Evolutionary conservation across 352 stramenopile genomes (phyloP).

Genomic region (Pythium oligandrum): DNA sequence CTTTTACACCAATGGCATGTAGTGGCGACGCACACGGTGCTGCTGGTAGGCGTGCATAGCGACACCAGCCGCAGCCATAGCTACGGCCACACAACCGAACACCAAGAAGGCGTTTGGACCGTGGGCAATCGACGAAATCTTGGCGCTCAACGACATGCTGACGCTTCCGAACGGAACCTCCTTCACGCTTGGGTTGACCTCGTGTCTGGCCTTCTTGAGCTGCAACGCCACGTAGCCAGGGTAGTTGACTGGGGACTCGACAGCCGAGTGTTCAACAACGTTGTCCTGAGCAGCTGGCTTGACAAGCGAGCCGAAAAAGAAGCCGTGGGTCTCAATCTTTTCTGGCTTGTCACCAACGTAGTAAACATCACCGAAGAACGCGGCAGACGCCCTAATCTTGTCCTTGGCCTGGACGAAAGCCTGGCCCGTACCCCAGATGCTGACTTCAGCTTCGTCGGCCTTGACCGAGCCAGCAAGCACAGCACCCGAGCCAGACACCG

Average conservation of each 20-base stretch:
- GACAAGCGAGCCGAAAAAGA: too few species aligned
- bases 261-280: not conserved
- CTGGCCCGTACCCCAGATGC: conserved; percentile 37
- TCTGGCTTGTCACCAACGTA: conserved; percentile 3
- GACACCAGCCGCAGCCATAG: conserved; percentile 34
- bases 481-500: conserved; percentile 39
- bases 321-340: not conserved
- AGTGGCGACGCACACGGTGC: conserved; percentile 44
- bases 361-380: conserved; percentile 4
- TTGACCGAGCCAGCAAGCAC: conserved; percentile 44
- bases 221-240: not conserved
- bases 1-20: conserved; percentile 41
- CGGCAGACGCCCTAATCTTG: not conserved
- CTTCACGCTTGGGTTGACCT: conserved; percentile 30
- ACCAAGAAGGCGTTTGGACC: conserved; percentile 28
- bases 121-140: conserved; percentile 17
- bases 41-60: conserved; percentile 37
- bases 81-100: conserved; percentile 29
- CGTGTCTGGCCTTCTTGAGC: conserved; percentile 20
- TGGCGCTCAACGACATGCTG: conserved; percentile 5
- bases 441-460: conserved; percentile 26
- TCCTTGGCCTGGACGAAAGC: not conserved
- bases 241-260: not conserved
- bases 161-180: conserved; percentile 7
- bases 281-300: not conserved